Evolutionary conservation across 257 asterid genomes (phyloP), one percentile per base, ranked within the genome.

Genomic region (Plectranthus barbatus): DNA sequence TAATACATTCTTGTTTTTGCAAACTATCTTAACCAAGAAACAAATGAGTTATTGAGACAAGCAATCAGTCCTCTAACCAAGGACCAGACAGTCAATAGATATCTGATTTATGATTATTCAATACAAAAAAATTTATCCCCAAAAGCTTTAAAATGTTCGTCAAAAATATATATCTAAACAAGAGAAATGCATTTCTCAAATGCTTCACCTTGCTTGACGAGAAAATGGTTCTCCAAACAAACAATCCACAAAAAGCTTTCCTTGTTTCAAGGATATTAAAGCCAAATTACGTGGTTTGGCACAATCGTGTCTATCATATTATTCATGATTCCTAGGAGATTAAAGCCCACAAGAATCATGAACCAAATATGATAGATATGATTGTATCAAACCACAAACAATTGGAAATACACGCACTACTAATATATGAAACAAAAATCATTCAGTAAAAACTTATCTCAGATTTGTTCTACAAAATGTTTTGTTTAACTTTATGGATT

Each of bases 1-100:
- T 66, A 44, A 44, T 6, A 21, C 41, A 60, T 37, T 64, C 46
- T 62, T 54, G 66, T 44, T 58, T 55, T 48, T 26, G 15, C 26
- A 57, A 64, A 66, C 36, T 57, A 54, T 56, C 55, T 20, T 7
- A 56, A 8, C 15, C 33, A 60, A 44, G 47, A 26, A 70, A 31
- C 4, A 54, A 75, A 42, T 58, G 70, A 54, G 26, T 44, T 54
- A 59, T 14, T 63, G 53, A 51, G 47, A 62, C 36, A 15, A 18
- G 56, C 62, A 54, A 66, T 41, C 17, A 55, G 44, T 52, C 14
- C 14, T 49, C 29, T 34, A 48, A 46, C 60, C 36, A 55, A 50
- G 48, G 52, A 47, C n/a, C 31, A 17, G 48, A 56, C 4, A 14
- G 18, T 24, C 21, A 55, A 33, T 19, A 19, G 24, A 24, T 23